Percentiles rank a stretch among this genome's conserved stretches.
Evolutionary conservation across 345 rosid species (phyloP).

Genomic region (Toxicodendron radicans): DNA sequence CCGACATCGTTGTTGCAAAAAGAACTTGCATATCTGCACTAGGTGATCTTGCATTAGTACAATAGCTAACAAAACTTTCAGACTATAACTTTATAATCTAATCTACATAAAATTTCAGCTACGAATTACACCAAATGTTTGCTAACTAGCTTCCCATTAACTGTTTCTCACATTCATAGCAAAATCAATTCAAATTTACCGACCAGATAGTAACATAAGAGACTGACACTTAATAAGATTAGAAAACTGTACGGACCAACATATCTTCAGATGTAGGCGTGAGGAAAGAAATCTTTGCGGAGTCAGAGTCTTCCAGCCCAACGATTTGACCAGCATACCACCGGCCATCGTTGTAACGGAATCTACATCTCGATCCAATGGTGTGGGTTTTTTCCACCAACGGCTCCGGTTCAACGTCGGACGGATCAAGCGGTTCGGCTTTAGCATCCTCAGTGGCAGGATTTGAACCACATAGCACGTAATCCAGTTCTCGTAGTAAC

Average conservation of each 20-base stretch:
- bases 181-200: not conserved
- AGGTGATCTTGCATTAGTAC: constrained; percentile 53
- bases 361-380: constrained; percentile 78
- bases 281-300: constrained; percentile 80
- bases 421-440: constrained; percentile 48
- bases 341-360: constrained; percentile 70
- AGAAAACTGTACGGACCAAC: constrained; percentile 55
- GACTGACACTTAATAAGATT: not conserved
- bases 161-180: not conserved
- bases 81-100: not conserved
- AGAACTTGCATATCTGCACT: constrained; percentile 99
- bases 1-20: constrained; percentile 92
- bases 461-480: constrained; percentile 30
- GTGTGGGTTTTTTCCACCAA: constrained; percentile 44
- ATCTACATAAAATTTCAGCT: not conserved
- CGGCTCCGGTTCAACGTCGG: constrained; percentile 49
- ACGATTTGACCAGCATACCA: constrained; percentile 90
- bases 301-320: constrained; percentile 48
- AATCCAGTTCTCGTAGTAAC: constrained; percentile 67
- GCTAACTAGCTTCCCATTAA: constrained; percentile 3
- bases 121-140: not conserved
- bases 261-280: constrained; percentile 81
- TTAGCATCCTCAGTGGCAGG: constrained; percentile 40
- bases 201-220: not conserved
- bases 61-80: constrained; percentile 22